Base-by-base conservation (phyloP, 441 rosid species). In the Brassica balearica region DNA sequence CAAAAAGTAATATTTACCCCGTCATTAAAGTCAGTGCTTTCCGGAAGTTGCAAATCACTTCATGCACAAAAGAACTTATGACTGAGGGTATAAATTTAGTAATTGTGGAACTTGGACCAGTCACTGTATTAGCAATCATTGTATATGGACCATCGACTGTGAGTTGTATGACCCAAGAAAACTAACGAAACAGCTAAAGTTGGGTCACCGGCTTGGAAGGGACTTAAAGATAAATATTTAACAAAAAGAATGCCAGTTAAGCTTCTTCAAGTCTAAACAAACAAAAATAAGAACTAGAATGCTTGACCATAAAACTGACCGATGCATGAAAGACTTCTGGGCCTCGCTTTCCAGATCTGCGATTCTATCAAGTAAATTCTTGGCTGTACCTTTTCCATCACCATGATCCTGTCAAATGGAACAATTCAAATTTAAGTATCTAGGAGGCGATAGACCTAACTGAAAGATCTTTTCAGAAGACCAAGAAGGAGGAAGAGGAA, bases 321-420 rank as follows among this genome's bases (percentile, higher is more conserved):
- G 86, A 82, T 96, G 99, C 99, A 96, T 94, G 83, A 96, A 96
- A 72, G 98, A 94, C 85, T 96, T 94, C 80, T 96, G 98, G 25
- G 99, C 99, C 84, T 96, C 97, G 79, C 91, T 86, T 85, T 96
- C 99, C 94, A 85, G 60, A 66, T 82, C 85, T 65, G 92, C 90
- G 79, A 94, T 94, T 88, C 71, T 94, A 71, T 88, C 92, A 82
- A 96, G 85, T 85, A 94, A 86, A 71, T 55, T 81, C 83, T 84
- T 94, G 59, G 97, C 94, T n/a, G 93, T 96, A 66, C 96, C 96
- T 78, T 81, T 87, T 12, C 97, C 97, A 81, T 91, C 96, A 77
- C 88, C 87, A 80, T 85, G 80, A 84, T 86, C 93, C 99, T 94
- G 80, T 17, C 32, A 72, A 76, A 68, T 17, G 25, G 25, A 38